A percentile compares a stretch with the other conserved stretches of the same genome.
Evolutionary conservation across 2,329 filamentous ascomycete species (phyloP).

Genomic region (Diaporthe longicolla): DNA sequence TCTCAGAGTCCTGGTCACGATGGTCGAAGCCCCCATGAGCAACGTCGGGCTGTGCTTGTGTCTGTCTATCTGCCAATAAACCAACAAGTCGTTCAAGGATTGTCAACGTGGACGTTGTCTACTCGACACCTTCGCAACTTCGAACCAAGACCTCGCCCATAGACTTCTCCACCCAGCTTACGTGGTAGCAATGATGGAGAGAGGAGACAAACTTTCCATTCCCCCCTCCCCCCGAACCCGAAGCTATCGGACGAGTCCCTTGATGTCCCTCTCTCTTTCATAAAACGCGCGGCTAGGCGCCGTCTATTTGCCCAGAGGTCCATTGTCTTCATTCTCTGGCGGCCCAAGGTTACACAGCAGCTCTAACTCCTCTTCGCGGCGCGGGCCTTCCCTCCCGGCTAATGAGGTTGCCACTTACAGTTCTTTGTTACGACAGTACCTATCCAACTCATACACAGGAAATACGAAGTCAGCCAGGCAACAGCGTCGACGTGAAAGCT

Average conservation of each 20-base stretch:
- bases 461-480: not conserved
- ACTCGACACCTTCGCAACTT: not conserved
- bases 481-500: no score
- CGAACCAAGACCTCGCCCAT: not conserved
- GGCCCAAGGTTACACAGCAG: conserved; percentile 25
- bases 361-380: conserved; percentile 9
- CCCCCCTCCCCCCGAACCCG: not conserved
- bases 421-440: not conserved
- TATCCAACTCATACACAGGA: not conserved
- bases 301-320: not conserved
- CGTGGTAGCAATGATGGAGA: conserved; percentile 2
- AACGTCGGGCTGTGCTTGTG: not conserved
- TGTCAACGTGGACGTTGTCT: not conserved
- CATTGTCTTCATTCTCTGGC: not conserved
- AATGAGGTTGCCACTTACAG: not conserved
- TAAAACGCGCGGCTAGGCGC: conserved; percentile 22
- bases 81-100: not conserved
- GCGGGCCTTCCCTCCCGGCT: conserved; percentile 40
- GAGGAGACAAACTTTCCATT: conserved; percentile 1
- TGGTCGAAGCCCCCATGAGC: conserved; percentile 5
- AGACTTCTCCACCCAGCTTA: not conserved
- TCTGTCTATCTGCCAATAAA: not conserved
- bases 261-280: conserved; percentile 18
- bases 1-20: not conserved
- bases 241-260: conserved; percentile 1